phyloP scores from a whole-genome alignment of 1,139 yeast species.

The Candida buenavistaensis region DNA sequence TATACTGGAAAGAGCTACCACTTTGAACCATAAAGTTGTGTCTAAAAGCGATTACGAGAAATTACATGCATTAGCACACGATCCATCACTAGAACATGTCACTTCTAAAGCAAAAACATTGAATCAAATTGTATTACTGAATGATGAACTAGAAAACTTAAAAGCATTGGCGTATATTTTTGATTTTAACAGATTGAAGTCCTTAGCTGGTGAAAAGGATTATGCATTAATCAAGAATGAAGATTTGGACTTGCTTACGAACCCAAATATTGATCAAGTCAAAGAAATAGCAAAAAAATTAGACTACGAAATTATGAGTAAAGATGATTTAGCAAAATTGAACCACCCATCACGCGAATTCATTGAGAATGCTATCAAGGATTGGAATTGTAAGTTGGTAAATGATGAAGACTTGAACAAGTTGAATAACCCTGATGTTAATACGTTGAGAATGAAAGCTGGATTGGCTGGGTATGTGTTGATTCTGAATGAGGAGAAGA shows the following conservation, averaged over 20 bases:
- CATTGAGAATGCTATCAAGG: conserved; percentile 16
- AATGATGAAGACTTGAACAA: conserved; percentile 10
- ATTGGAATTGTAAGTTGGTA: conserved; percentile 1
- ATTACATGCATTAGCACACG: conserved; percentile 19
- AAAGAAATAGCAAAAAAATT: conserved; percentile 10
- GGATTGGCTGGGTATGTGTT: neutral
- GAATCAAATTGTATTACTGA: conserved; percentile 20
- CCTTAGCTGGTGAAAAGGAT: conserved; percentile 21
- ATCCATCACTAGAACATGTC: conserved; percentile 21
- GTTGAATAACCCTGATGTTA: conserved; percentile 11
- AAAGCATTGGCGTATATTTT: conserved; percentile 22
- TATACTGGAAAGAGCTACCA: conserved; percentile 20
- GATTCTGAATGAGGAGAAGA: neutral
- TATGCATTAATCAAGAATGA: conserved; percentile 21
- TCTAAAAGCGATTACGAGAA: conserved; percentile 14
- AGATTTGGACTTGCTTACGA: conserved; percentile 13
- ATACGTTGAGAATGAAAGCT: conserved; percentile 9
- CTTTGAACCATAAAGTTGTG: conserved; percentile 15
- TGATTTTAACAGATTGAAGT: conserved; percentile 21
- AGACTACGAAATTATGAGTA: conserved; percentile 20
- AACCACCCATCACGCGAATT: conserved; percentile 15
- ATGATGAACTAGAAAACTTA: conserved; percentile 16
- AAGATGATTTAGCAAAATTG: conserved; percentile 18
- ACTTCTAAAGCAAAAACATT: conserved; percentile 20
- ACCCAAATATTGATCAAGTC: conserved; percentile 16